Conservation (phyloP, 2,329 filamentous ascomycete genomes). For the Colletotrichum spaethianum region DNA sequence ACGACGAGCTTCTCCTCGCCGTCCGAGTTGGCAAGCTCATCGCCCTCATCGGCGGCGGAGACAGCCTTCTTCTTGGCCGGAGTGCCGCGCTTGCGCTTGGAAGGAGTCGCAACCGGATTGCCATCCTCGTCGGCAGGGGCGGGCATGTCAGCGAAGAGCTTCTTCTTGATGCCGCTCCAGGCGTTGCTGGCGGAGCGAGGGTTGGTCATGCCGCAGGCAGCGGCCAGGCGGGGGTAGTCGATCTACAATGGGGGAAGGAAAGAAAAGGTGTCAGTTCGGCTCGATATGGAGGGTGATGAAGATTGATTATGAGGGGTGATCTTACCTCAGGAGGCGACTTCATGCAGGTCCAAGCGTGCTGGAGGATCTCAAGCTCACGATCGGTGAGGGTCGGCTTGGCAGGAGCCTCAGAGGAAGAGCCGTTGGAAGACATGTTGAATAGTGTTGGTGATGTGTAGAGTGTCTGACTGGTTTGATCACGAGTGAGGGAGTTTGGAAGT, state of each 20-base stretch:
- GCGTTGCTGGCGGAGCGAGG: conserved; percentile 45
- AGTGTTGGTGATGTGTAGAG: neutral
- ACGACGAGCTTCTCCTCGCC: conserved; percentile 36
- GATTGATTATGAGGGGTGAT: neutral
- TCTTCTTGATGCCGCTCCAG: conserved; percentile 47
- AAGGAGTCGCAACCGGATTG: conserved; percentile 24
- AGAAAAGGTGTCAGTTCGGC: neutral
- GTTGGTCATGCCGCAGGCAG: conserved; percentile 45
- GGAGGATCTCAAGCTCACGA: conserved; percentile 46
- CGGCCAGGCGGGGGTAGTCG: conserved; percentile 45
- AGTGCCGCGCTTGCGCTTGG: conserved; percentile 32
- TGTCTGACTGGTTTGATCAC: neutral
- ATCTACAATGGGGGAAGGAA: conserved; percentile 40
- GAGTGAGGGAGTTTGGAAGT: neutral
- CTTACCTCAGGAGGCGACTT: conserved; percentile 47
- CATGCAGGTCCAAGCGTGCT: conserved; percentile 46
- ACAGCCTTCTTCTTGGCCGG: conserved; percentile 27
- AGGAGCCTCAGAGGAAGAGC: neutral
- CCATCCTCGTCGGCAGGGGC: conserved; percentile 18
- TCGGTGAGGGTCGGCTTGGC: conserved; percentile 42
- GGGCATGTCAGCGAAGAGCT: conserved; percentile 42
- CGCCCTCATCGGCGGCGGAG: neutral
- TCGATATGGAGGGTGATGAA: neutral
- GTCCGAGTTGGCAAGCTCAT: neutral
- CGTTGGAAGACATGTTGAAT: conserved; percentile 4